Conservation (phyloP, 140 eudicot species). For the Anethum foeniculum region DNA sequence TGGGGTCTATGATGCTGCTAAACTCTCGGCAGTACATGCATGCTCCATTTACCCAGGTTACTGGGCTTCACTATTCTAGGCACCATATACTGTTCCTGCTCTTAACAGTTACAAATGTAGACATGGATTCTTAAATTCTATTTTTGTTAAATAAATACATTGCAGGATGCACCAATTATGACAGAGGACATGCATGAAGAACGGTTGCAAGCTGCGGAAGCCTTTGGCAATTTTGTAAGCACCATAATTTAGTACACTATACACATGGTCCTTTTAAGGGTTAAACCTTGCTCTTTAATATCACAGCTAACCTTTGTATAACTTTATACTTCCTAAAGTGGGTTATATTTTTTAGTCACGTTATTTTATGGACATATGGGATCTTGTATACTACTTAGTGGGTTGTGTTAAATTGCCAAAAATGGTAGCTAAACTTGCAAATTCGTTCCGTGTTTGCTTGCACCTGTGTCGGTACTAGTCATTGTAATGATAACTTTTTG, state of each 20-base stretch:
- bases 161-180: slow-evolving; percentile 88
- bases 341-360: neutral
- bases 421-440: neutral
- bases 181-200: slow-evolving; percentile 99
- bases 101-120: neutral
- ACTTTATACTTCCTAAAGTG: neutral
- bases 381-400: neutral
- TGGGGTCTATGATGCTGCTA: slow-evolving; percentile 70
- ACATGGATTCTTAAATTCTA: neutral
- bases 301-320: neutral
- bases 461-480: neutral
- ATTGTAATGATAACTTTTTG: neutral
- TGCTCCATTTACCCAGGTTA: slow-evolving; percentile 92
- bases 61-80: slow-evolving; percentile 17
- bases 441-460: neutral
- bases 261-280: neutral
- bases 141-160: neutral
- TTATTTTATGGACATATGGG: neutral
- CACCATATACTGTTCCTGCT: slow-evolving; percentile 6
- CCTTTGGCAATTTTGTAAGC: slow-evolving; percentile 72
- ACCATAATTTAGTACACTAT: neutral
- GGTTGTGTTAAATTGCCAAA: neutral
- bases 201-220: slow-evolving; percentile 86
- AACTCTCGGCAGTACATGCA: slow-evolving; percentile 60
- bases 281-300: neutral